A percentile compares a stretch with the other conserved stretches of the same genome.
phyloP scores from a whole-genome alignment of 1,284 basidiomycete genomes.

The Xerocomus amazonicus region DNA sequence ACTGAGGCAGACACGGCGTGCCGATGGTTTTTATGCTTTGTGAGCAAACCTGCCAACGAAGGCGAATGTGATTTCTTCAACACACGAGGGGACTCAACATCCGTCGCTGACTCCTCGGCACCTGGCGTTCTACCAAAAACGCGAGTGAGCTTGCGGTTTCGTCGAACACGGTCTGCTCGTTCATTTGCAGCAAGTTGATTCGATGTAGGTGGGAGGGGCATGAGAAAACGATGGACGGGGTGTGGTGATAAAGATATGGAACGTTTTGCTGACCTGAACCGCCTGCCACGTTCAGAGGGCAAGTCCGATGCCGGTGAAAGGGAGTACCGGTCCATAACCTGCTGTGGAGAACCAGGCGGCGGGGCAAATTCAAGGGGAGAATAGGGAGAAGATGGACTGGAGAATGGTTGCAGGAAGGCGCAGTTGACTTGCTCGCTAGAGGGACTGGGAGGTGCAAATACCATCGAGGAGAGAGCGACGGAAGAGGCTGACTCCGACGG shows the following conservation, averaged over 20 bases:
- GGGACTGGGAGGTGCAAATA: conserved; percentile 32
- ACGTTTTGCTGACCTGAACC: conserved; percentile 19
- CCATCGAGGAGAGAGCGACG: conserved; percentile 25
- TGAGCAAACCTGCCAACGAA: conserved; percentile 25
- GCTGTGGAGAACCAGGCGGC: conserved; percentile 21
- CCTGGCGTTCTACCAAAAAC: conserved; percentile 68
- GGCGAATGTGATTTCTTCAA: conserved; percentile 25
- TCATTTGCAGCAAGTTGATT: conserved; percentile 65
- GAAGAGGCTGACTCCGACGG: conserved; percentile 12
- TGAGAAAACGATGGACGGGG: conserved; percentile 12
- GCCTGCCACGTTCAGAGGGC: conserved; percentile 24
- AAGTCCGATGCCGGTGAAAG: conserved; percentile 38
- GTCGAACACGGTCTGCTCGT: conserved; percentile 67
- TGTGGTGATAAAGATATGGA: conserved; percentile 27
- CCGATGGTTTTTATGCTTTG: conserved; percentile 35
- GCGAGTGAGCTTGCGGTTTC: conserved; percentile 73
- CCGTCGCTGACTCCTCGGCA: conserved; percentile 33
- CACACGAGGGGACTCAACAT: conserved; percentile 24
- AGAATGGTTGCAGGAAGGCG: conserved; percentile 13
- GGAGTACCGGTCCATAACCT: conserved; percentile 35
- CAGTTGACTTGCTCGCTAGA: conserved; percentile 3
- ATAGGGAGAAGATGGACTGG: conserved; percentile 25
- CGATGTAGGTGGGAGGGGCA: conserved; percentile 50
- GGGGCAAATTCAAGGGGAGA: conserved; percentile 32
- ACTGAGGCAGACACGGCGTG: conserved; percentile 43